Percentiles rank a stretch among this genome's conserved stretches.
Evolutionary conservation across 768 basidiomycete species (phyloP).

Genomic region (Chlorophyllum brunneum): DNA sequence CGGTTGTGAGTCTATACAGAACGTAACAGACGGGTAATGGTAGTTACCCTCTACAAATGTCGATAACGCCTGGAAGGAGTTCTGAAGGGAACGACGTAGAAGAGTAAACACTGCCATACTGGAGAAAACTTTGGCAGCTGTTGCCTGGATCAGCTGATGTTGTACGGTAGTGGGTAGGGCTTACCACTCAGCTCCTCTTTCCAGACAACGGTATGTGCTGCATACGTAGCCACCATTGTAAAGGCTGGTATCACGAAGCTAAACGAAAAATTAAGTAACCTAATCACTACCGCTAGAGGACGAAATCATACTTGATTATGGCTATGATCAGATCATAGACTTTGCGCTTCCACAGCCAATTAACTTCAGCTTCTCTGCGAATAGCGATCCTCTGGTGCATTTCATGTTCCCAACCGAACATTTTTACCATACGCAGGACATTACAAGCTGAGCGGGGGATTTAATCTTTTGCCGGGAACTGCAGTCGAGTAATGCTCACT

Average conservation of each 20-base stretch:
- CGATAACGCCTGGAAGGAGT: constrained; percentile 23
- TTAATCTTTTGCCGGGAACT: neutral
- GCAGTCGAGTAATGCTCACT: constrained; percentile 27
- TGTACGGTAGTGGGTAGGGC: neutral
- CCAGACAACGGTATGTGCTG: constrained; percentile 43
- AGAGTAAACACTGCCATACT: constrained; percentile 59
- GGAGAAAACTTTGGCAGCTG: constrained; percentile 39
- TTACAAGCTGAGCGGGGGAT: constrained; percentile 38
- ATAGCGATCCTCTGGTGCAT: constrained; percentile 48
- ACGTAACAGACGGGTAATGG: constrained; percentile 2
- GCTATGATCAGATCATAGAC: constrained; percentile 38
- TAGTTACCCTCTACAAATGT: constrained; percentile 13
- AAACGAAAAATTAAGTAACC: constrained; percentile 32
- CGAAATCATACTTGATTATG: constrained; percentile 39
- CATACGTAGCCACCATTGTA: constrained; percentile 63
- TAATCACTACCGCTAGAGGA: neutral
- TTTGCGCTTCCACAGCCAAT: constrained; percentile 47
- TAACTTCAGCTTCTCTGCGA: constrained; percentile 63
- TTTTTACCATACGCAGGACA: constrained; percentile 68
- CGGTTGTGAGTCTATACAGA: neutral
- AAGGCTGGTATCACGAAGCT: constrained; percentile 59
- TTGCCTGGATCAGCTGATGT: constrained; percentile 14
- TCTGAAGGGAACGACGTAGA: constrained; percentile 46
- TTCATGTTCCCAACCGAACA: constrained; percentile 68
- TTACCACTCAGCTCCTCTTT: constrained; percentile 20